Base-by-base conservation (phyloP, 352 stramenopile species). In the Pythium dissimile region DNA sequence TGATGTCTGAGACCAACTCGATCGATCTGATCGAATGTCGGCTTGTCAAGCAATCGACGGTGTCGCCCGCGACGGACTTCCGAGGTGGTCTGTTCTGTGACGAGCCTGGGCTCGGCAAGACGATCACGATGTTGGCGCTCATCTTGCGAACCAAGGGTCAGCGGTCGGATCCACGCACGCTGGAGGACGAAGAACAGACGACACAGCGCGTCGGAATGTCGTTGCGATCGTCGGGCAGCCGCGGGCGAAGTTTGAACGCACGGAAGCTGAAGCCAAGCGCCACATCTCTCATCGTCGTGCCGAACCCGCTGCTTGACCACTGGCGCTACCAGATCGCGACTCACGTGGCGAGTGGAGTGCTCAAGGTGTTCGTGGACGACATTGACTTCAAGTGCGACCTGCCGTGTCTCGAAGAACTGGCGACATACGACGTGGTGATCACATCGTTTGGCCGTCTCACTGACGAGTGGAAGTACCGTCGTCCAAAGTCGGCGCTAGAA, bases 101-200 rank as follows among this genome's bases (percentile, higher is more conserved):
- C 43, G 85, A 95, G 24, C 85, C 85, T 21, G 85, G 85, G 0
- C 70, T 95, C 1, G 85, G 85, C 16, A 95, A 95, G 64, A 95
- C 85, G 0, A 91, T 95, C 49, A 93, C 85, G 11, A 92, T 95
- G 74, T 51, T 93, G 8, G 82, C 85, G 23, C 54, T 95, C 26
- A 76, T 95, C 13, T 50, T 94, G 5, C 79, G 85, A 21, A 92
- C 85, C 24, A 87, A 89, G 56, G 81, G 82, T 6, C 76, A 88
- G 52, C 45, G 60, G 0, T 62, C 69, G 1, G 24, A 65, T n/a
- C 62, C 48, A 21, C 30, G n/a, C 23, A 30, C 30, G 13, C 30
- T 45, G 2, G 13, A 27, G 3, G 41, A 50, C 1, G 23, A 23
- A 7, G 0, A 42, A 18, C 11, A 24, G 15, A 2, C 5, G 1